Percentiles rank a stretch among this genome's conserved stretches.
phyloP scores from a whole-genome alignment of 2,329 filamentous ascomycete species.

The Phialophora macrospora region DNA sequence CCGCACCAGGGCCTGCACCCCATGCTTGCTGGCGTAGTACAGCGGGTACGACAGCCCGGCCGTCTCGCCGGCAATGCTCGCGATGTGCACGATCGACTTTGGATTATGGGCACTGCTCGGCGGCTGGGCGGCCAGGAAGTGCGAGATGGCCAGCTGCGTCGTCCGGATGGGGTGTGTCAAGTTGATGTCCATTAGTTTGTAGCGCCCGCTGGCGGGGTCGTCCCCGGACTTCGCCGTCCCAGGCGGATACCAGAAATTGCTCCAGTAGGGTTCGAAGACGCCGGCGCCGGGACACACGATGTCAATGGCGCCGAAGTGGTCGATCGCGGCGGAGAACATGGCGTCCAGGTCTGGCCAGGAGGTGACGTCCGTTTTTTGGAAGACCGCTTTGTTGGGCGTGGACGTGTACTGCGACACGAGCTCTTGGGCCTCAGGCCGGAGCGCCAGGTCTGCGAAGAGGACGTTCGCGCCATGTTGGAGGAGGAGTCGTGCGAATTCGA shows the following conservation, averaged over 20 bases:
- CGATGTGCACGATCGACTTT: slow-evolving; percentile 56
- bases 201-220: slow-evolving; percentile 47
- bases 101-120: slow-evolving; percentile 35
- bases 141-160: slow-evolving; percentile 57
- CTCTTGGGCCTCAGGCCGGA: slow-evolving; percentile 52
- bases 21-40: slow-evolving; percentile 57
- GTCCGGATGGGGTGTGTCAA: slow-evolving; percentile 58
- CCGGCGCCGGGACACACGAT: slow-evolving; percentile 56
- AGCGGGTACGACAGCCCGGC: slow-evolving; percentile 50
- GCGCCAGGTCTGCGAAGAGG: slow-evolving; percentile 51
- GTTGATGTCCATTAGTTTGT: slow-evolving; percentile 57
- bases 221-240: slow-evolving; percentile 51
- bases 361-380: slow-evolving; percentile 55
- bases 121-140: slow-evolving; percentile 50
- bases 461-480: slow-evolving; percentile 55
- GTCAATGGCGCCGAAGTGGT: slow-evolving; percentile 54
- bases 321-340: slow-evolving; percentile 56
- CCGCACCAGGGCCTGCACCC: slow-evolving; percentile 56
- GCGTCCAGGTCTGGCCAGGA: slow-evolving; percentile 56
- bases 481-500: slow-evolving; percentile 51
- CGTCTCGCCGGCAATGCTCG: slow-evolving; percentile 54
- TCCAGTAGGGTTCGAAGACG: slow-evolving; percentile 50
- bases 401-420: slow-evolving; percentile 47
- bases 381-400: slow-evolving; percentile 46
- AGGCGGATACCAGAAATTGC: slow-evolving; percentile 58